A percentile compares a stretch with the other conserved stretches of the same genome.
Conservation (phyloP, 2,329 filamentous ascomycete genomes). For the Colletotrichum liriopes region DNA sequence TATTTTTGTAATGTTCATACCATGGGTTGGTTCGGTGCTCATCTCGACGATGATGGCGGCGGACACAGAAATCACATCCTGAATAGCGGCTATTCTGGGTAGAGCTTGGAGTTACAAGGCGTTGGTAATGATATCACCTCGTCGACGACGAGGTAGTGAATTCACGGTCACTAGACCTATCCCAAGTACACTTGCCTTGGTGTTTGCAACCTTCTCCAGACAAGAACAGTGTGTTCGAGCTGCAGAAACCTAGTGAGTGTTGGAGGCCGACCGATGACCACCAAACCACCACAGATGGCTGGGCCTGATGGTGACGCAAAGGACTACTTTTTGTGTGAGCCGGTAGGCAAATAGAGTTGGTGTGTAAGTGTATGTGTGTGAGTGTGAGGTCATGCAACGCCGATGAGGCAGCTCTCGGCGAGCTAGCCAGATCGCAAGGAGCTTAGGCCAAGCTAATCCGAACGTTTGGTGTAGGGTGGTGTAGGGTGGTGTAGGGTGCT, state of each 20-base stretch:
- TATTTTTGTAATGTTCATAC: background rate
- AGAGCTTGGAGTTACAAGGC: conserved; percentile 3
- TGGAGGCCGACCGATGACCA: background rate
- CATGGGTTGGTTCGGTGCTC: background rate
- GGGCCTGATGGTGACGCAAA: background rate
- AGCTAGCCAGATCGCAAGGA: conserved; percentile 29
- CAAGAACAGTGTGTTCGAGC: background rate
- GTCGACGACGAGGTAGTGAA: background rate
- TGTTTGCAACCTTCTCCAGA: background rate
- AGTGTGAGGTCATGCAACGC: conserved; percentile 31
- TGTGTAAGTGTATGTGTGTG: background rate
- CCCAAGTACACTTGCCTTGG: background rate
- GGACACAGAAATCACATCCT: background rate
- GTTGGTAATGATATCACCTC: background rate
- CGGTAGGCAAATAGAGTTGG: conserved; percentile 1
- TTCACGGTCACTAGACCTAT: background rate
- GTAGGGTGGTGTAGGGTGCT: conserved; percentile 18
- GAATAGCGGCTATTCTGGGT: background rate
- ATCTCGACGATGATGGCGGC: background rate
- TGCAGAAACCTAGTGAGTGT: background rate
- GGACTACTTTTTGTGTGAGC: background rate
- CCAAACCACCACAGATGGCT: background rate
- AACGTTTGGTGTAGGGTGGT: conserved; percentile 19
- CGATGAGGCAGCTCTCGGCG: conserved; percentile 12
- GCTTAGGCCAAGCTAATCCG: conserved; percentile 24